Percentiles rank a stretch among this genome's conserved stretches.
These are phyloP conservation scores for Thermoascus crustaceus DNA, from an alignment of 2,329 filamentous ascomycete genomes.

Conservation along the genomic window DNA sequence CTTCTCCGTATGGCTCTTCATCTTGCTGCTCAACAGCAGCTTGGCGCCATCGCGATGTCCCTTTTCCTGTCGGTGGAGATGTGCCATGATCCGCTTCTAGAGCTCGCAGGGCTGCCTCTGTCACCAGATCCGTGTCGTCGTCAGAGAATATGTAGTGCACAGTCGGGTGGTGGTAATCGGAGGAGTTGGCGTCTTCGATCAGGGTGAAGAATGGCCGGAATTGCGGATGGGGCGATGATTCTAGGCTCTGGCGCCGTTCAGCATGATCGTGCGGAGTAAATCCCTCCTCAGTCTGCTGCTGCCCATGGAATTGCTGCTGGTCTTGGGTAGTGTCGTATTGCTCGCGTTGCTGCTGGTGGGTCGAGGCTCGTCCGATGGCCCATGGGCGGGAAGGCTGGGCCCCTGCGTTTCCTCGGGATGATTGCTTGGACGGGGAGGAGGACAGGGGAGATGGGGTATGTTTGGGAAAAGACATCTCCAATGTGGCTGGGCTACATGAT, in stretches of 20 bases:
- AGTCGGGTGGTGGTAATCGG: conserved; percentile 71
- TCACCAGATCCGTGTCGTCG: conserved; percentile 73
- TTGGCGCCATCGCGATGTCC: too few relatives aligned
- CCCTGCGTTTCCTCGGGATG: conserved; percentile 10
- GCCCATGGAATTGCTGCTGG: conserved; percentile 5
- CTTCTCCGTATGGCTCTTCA: conserved; percentile 3
- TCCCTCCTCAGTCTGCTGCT: conserved; percentile 7
- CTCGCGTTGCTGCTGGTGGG: conserved; percentile 10
- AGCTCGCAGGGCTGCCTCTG: conserved; percentile 53
- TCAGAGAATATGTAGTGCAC: conserved; percentile 91
- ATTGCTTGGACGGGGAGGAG: conserved; percentile 23
- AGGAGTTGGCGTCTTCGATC: conserved; percentile 65
- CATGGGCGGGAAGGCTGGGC: conserved; percentile 16
- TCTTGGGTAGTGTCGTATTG: conserved; percentile 5
- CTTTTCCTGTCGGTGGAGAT: conserved; percentile 21
- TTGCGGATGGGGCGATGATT: conserved; percentile 27
- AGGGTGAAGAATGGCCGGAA: conserved; percentile 83
- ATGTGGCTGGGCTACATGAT: conserved; percentile 22
- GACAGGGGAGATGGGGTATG: conserved; percentile 17
- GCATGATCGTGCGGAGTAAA: conserved; percentile 9
- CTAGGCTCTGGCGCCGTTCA: conserved; percentile 11
- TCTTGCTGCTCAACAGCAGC: conserved; percentile 7
- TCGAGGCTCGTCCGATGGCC: conserved; percentile 13
- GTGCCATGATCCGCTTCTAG: conserved; percentile 40
- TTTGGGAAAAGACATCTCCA: conserved; percentile 29